These are phyloP conservation scores for Exophiala aquamarina DNA, from an alignment of 2,329 filamentous ascomycete genomes.

Conservation along the genomic window DNA sequence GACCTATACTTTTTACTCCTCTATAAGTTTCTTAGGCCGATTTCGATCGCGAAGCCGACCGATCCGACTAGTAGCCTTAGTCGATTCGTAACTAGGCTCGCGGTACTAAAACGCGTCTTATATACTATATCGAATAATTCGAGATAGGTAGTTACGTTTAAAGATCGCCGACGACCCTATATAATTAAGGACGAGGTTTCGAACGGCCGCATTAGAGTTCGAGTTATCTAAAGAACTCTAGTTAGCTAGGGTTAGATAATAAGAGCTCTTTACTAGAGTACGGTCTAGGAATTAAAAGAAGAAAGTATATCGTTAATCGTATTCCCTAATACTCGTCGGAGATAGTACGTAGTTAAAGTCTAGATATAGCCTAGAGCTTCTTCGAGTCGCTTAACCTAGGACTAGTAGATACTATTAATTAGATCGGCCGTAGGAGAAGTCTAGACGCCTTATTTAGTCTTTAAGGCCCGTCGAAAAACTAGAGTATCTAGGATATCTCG, in stretches of 20 bases:
- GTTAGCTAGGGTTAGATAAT: background rate
- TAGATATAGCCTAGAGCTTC: conserved; percentile 4
- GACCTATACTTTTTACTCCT: conserved; percentile 3
- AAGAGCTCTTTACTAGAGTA: background rate
- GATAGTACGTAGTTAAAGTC: conserved; percentile 4
- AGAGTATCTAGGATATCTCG: conserved; percentile 3
- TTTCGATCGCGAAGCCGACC: conserved; percentile 8
- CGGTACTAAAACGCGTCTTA: conserved; percentile 5
- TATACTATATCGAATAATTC: conserved; percentile 6
- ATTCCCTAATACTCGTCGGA: conserved; percentile 5
- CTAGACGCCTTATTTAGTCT: conserved; percentile 4
- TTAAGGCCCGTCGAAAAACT: conserved; percentile 5
- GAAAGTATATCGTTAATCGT: conserved; percentile 3
- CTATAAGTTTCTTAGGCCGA: conserved; percentile 4
- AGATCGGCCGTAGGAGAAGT: background rate
- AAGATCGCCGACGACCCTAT: conserved; percentile 7
- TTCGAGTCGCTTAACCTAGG: conserved; percentile 5
- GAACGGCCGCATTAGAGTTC: conserved; percentile 3
- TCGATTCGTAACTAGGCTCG: background rate
- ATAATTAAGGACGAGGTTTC: conserved; percentile 4
- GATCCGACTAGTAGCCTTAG: conserved; percentile 3
- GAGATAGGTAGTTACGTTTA: conserved; percentile 7
- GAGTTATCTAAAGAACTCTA: conserved; percentile 1
- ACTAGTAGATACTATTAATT: conserved; percentile 5
- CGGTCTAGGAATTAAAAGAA: background rate